phyloP scores from a whole-genome alignment of 768 basidiomycete species.

The Boletus tomentosulus region DNA sequence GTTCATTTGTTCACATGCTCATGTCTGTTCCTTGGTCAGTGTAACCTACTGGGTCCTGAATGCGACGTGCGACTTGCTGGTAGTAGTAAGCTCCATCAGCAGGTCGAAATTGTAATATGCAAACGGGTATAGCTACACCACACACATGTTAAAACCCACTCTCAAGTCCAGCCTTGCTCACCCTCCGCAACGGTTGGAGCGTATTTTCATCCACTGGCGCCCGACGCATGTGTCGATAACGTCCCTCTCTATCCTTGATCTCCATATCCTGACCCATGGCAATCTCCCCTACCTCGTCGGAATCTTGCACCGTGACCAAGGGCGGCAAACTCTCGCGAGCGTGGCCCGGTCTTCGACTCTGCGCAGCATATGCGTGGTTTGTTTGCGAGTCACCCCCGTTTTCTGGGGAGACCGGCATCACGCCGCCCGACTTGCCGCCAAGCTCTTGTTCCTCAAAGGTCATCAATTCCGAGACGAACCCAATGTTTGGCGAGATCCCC shows the following conservation, averaged over 20 bases:
- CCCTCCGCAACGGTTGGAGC: slow-evolving; percentile 82
- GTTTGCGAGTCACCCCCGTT: slow-evolving; percentile 23
- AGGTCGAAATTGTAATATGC: slow-evolving; percentile 6
- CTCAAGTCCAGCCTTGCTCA: slow-evolving; percentile 92
- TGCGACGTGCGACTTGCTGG: background rate
- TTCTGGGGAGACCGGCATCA: slow-evolving; percentile 15
- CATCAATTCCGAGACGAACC: slow-evolving; percentile 97
- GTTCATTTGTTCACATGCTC: background rate
- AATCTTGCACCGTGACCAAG: slow-evolving; percentile 26
- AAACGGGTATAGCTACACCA: slow-evolving; percentile 15
- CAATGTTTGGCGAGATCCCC: slow-evolving; percentile 95
- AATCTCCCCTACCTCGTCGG: slow-evolving; percentile 31
- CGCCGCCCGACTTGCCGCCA: slow-evolving; percentile 48
- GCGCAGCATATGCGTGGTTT: slow-evolving; percentile 43
- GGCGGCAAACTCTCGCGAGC: slow-evolving; percentile 63
- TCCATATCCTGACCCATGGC: slow-evolving; percentile 79
- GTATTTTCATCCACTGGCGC: slow-evolving; percentile 88
- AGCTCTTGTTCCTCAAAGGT: slow-evolving; percentile 89
- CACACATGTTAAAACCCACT: slow-evolving; percentile 39
- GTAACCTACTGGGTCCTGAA: background rate
- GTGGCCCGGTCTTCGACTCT: slow-evolving; percentile 56
- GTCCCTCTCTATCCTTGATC: slow-evolving; percentile 78
- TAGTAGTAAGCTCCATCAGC: background rate
- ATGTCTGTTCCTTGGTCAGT: background rate
- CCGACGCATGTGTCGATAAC: slow-evolving; percentile 82